These are phyloP conservation scores for Stemphylium beticola DNA, from an alignment of 2,329 filamentous ascomycete species.

Conservation along the genomic window DNA sequence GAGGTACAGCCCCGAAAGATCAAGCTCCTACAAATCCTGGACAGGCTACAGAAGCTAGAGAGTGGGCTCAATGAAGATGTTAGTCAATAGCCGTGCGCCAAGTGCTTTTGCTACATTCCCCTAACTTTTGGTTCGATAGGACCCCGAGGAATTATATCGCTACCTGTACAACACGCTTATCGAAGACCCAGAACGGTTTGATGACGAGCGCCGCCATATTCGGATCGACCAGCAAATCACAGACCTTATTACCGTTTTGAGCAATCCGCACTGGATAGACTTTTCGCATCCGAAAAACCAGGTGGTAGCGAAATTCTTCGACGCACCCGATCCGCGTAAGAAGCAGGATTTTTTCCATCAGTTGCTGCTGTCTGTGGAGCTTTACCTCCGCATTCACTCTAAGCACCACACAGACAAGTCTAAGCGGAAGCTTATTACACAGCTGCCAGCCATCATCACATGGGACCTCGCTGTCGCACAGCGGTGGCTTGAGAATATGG, in stretches of 20 bases:
- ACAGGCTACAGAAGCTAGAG: constrained; percentile 52
- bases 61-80: constrained; percentile 52
- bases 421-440: constrained; percentile 67
- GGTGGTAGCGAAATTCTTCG: constrained; percentile 75
- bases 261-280: constrained; percentile 74
- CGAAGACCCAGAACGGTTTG: constrained; percentile 68
- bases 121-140: constrained; percentile 46
- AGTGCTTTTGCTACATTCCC: constrained; percentile 24
- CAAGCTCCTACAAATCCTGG: constrained; percentile 58
- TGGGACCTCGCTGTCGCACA: constrained; percentile 77
- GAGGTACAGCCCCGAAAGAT: constrained; percentile 67
- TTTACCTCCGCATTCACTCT: constrained; percentile 73
- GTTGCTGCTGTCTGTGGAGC: constrained; percentile 73
- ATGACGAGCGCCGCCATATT: constrained; percentile 60
- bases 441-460: constrained; percentile 72
- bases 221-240: constrained; percentile 74
- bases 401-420: constrained; percentile 65
- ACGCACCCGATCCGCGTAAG: constrained; percentile 60
- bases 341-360: constrained; percentile 77
- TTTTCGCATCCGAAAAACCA: constrained; percentile 74
- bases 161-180: constrained; percentile 72
- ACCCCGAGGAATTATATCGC: constrained; percentile 54
- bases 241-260: constrained; percentile 72
- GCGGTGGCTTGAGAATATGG: constrained; percentile 74
- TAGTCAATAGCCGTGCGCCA: constrained; percentile 32